A percentile compares a stretch with the other conserved stretches of the same genome.
phyloP scores from a whole-genome alignment of 495 filamentous ascomycete genomes.

The Penicillium pancosmium region DNA sequence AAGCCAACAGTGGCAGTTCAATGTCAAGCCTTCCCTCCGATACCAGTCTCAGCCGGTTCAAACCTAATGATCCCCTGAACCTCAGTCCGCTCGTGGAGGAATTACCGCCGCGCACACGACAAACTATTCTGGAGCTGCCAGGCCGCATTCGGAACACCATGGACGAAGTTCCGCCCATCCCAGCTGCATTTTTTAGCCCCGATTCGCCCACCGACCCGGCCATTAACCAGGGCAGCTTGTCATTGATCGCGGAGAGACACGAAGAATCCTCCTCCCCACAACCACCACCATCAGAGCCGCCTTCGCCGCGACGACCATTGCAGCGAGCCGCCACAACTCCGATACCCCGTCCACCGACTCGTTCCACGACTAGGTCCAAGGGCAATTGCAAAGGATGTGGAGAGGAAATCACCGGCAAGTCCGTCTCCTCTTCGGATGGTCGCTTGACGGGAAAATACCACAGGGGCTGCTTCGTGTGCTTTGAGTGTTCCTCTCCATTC shows the following conservation, averaged over 20 bases:
- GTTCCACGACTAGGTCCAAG: constrained; percentile 50
- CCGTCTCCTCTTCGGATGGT: constrained; percentile 90
- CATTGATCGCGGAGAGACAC: constrained; percentile 38
- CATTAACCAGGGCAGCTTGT: constrained; percentile 47
- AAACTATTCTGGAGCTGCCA: constrained; percentile 22
- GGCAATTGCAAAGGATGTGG: constrained; percentile 84
- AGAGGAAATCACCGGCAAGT: constrained; percentile 81
- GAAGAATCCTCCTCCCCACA: constrained; percentile 1
- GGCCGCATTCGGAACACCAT: constrained; percentile 28
- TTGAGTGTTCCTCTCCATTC: constrained; percentile 80
- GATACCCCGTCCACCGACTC: constrained; percentile 35
- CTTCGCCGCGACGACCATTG: constrained; percentile 25
- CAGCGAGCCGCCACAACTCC: constrained; percentile 32
- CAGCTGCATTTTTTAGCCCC: constrained; percentile 37
- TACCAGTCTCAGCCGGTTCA: constrained; percentile 33
- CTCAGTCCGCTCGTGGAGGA: constrained; percentile 44
- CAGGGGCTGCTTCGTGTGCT: constrained; percentile 90
- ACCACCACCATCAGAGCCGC: constrained; percentile 17
- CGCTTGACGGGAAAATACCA: constrained; percentile 93
- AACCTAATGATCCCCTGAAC: constrained; percentile 36
- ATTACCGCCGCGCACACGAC: constrained; percentile 25
- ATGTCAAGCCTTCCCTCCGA: constrained; percentile 62
- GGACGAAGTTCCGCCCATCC: constrained; percentile 39
- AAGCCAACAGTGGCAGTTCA: constrained; percentile 68
- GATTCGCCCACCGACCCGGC: constrained; percentile 66